Evolutionary conservation across 129 eudicot species (phyloP).

Genomic region (Arctium minus): DNA sequence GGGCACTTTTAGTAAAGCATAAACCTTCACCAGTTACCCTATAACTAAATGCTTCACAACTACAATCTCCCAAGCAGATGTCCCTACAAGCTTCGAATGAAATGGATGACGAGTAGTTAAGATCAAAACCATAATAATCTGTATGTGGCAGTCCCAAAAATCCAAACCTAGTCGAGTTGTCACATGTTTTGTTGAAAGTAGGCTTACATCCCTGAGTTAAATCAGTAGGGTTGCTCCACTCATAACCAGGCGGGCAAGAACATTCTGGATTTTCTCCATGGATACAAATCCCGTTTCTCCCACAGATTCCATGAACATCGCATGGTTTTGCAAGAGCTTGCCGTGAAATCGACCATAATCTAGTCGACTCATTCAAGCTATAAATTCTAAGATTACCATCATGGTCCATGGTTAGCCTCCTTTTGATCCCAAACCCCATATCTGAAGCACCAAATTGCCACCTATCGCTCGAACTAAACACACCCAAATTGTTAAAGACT

Average conservation of each 20-base stretch:
- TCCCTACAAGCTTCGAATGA: slow-evolving; percentile 27
- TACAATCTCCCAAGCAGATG: slow-evolving; percentile 31
- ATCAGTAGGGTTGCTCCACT: slow-evolving; percentile 19
- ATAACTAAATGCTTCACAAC: slow-evolving; percentile 43
- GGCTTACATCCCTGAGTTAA: slow-evolving; percentile 40
- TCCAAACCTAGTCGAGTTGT: slow-evolving; percentile 17
- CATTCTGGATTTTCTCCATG: slow-evolving; percentile 29
- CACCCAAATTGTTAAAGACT: slow-evolving; percentile 25
- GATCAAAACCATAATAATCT: slow-evolving; percentile 25
- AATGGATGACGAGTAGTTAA: background rate
- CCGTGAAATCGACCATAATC: slow-evolving; percentile 40
- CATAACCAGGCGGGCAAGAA: slow-evolving; percentile 42
- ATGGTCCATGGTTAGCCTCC: slow-evolving; percentile 44
- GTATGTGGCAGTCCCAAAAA: slow-evolving; percentile 34
- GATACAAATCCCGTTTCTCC: slow-evolving; percentile 23
- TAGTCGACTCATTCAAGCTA: slow-evolving; percentile 8
- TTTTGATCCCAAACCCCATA: slow-evolving; percentile 26
- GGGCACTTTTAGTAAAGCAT: slow-evolving; percentile 34
- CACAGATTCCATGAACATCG: slow-evolving; percentile 26
- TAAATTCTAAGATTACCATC: background rate
- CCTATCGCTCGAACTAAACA: slow-evolving; percentile 29
- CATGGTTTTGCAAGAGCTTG: slow-evolving; percentile 39
- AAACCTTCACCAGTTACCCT: slow-evolving; percentile 22
- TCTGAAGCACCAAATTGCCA: slow-evolving; percentile 15
- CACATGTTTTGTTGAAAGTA: slow-evolving; percentile 6